These are phyloP conservation scores for Elsinoe ampelina DNA, from an alignment of 2,329 filamentous ascomycete genomes.

Conservation along the genomic window DNA sequence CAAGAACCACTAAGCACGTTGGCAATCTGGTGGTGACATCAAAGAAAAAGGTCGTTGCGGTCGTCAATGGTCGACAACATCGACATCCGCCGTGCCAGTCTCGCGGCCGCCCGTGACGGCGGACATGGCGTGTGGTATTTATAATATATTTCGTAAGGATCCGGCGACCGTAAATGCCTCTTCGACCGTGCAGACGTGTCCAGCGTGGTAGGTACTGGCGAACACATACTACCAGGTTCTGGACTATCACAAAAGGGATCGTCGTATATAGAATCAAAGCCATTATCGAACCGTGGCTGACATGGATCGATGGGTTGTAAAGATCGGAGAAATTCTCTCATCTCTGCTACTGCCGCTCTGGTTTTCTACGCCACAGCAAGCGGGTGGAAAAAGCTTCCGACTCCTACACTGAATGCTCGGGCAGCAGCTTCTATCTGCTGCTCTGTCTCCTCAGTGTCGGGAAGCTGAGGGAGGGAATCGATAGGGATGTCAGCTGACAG, in stretches of 20 bases:
- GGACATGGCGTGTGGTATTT: not conserved
- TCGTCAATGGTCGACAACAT: not conserved
- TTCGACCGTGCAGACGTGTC: not conserved
- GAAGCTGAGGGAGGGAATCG: not conserved
- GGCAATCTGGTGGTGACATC: not conserved
- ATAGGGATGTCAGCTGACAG: not conserved
- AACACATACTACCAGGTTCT: not conserved
- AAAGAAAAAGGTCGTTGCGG: not conserved
- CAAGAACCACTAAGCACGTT: not conserved
- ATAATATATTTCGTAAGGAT: not conserved
- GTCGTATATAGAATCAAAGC: not conserved
- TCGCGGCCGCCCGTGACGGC: not conserved
- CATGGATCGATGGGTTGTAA: not conserved
- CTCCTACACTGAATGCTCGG: not conserved
- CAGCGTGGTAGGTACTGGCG: not conserved
- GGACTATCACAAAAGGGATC: not conserved
- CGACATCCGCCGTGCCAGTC: not conserved
- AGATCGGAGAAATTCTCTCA: not conserved
- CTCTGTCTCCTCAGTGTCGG: not conserved
- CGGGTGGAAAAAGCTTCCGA: slow-evolving; percentile 2
- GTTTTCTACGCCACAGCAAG: slow-evolving; percentile 11
- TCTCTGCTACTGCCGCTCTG: not conserved
- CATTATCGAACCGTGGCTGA: not conserved
- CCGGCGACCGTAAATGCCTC: not conserved
- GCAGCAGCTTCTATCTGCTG: not conserved